Conservation (phyloP, 257 asterid species). For the Craterostigma plantagineum region DNA sequence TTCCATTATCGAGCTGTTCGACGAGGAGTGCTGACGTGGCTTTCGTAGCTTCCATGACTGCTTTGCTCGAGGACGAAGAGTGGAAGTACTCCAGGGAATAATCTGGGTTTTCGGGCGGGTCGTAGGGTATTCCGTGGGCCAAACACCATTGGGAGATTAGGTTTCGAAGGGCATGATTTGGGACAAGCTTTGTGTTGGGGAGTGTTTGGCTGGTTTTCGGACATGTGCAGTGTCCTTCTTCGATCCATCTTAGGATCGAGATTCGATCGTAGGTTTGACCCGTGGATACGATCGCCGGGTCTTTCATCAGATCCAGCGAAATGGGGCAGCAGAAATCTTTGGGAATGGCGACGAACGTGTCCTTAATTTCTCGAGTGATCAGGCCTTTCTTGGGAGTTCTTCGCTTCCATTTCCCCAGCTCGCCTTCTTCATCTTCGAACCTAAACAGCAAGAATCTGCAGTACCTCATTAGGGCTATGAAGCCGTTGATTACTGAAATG, state of each 20-base stretch:
- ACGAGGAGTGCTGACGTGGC: conserved; percentile 49
- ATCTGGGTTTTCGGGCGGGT: conserved; percentile 38
- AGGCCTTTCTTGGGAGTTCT: conserved; percentile 31
- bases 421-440: conserved; percentile 62
- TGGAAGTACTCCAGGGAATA: conserved; percentile 16
- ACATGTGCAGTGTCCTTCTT: conserved; percentile 74
- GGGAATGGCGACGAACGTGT: conserved; percentile 47
- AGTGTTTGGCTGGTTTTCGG: conserved; percentile 84
- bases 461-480: conserved; percentile 62
- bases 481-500: conserved; percentile 45
- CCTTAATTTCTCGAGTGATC: conserved; percentile 46
- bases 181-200: conserved; percentile 37
- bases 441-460: conserved; percentile 64
- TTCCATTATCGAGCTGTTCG: conserved; percentile 46
- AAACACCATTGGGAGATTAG: conserved; percentile 66
- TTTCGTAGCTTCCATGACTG: conserved; percentile 52
- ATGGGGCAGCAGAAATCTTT: conserved; percentile 85
- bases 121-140: conserved; percentile 48
- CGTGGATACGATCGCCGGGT: conserved; percentile 73
- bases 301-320: conserved; percentile 69
- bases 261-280: conserved; percentile 89
- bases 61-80: conserved; percentile 38
- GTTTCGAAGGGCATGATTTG: conserved; percentile 58
- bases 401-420: conserved; percentile 29
- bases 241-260: conserved; percentile 71